Conservation (phyloP, 1,139 yeast genomes). For the Blastobotrys apis region DNA sequence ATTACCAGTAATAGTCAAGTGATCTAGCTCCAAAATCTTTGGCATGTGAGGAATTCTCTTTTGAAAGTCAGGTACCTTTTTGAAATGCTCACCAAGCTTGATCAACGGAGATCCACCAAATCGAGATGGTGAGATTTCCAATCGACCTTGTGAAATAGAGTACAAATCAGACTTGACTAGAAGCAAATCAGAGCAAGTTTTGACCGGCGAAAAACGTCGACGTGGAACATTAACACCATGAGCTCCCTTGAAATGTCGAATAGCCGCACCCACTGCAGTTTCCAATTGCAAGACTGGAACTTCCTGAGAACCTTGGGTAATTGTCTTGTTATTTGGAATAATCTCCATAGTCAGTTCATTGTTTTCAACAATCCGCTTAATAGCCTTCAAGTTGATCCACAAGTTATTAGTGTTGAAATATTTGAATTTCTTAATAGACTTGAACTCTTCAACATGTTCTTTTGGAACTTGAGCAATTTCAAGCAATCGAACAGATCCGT, state of each 20-base stretch:
- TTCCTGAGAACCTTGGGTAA: conserved; percentile 71
- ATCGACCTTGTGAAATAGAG: conserved; percentile 86
- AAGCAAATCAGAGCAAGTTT: conserved; percentile 91
- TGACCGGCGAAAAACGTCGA: conserved; percentile 95
- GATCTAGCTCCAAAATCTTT: conserved; percentile 91
- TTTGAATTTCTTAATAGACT: conserved; percentile 94
- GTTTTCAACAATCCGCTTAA: conserved; percentile 84
- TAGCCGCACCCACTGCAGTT: conserved; percentile 99
- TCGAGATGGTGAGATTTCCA: conserved; percentile 77
- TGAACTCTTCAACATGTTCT: conserved; percentile 97
- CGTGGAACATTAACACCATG: conserved; percentile 99
- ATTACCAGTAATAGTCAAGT: conserved; percentile 95
- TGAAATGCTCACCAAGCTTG: conserved; percentile 93
- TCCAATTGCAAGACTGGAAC: conserved; percentile 89
- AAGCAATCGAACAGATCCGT: conserved; percentile 87
- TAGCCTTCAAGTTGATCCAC: conserved; percentile 94
- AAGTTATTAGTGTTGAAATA: conserved; percentile 96
- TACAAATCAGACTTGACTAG: conserved; percentile 96
- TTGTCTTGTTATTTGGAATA: conserved; percentile 88
- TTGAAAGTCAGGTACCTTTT: conserved; percentile 90
- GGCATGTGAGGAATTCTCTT: conserved; percentile 93
- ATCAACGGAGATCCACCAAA: conserved; percentile 90
- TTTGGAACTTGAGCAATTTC: conserved; percentile 99
- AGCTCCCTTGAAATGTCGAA: conserved; percentile 90
- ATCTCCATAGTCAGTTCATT: conserved; percentile 86